Conservation (phyloP, 176 grass and related monocot species). For the Hordeum vulgare region DNA sequence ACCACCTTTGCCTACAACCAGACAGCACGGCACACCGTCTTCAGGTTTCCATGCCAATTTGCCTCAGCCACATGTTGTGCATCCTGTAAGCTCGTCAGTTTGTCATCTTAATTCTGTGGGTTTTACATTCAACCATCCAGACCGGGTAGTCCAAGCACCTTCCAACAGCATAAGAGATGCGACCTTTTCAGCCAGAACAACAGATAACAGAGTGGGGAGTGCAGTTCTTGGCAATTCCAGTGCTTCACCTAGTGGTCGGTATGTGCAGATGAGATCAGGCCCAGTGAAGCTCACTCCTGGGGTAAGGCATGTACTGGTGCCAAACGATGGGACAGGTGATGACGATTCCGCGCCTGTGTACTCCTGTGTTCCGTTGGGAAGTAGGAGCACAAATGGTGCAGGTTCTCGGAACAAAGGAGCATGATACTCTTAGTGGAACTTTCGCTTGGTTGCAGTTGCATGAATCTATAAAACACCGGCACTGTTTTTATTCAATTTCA, state of each 20-base stretch:
- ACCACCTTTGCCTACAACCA: conserved; percentile 8
- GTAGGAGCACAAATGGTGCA: background rate
- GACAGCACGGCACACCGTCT: conserved; percentile 13
- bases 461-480: background rate
- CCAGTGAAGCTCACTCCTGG: conserved; percentile 45
- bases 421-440: background rate
- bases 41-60: conserved; percentile 25
- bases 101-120: too few species aligned
- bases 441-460: background rate
- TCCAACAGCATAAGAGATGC: background rate
- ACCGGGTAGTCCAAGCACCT: conserved; percentile 5
- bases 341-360: conserved; percentile 32
- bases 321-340: conserved; percentile 24
- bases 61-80: conserved; percentile 21
- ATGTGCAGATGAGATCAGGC: conserved; percentile 30
- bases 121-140: conserved; percentile 14
- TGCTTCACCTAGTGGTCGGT: conserved; percentile 19
- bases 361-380: conserved; percentile 31
- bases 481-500: background rate
- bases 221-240: conserved; percentile 4
- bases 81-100: conserved; percentile 22
- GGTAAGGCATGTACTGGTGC: conserved; percentile 45
- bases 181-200: conserved; percentile 15
- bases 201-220: background rate
- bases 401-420: conserved; percentile 15